These are phyloP conservation scores for Bryoglossum gracile DNA, from an alignment of 495 filamentous ascomycete genomes.

Conservation along the genomic window DNA sequence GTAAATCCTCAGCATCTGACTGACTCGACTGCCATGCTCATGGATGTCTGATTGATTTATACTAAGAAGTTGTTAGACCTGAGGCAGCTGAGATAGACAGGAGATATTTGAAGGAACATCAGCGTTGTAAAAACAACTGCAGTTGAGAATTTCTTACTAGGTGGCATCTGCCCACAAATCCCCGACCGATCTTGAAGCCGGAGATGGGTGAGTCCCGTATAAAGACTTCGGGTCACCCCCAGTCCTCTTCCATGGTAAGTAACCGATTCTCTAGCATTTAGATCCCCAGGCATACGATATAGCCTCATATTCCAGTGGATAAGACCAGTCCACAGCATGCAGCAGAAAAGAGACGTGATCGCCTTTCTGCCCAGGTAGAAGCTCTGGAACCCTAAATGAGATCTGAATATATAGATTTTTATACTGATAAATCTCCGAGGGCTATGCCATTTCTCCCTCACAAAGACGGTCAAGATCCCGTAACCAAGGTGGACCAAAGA, in stretches of 20 bases:
- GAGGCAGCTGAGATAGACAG: neutral
- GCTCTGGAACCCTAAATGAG: no score
- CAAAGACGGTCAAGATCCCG: no score
- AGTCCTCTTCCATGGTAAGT: slow-evolving; percentile 23
- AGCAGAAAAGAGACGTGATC: no score
- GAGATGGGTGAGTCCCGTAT: slow-evolving; percentile 5
- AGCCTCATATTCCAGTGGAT: no score
- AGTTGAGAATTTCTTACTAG: slow-evolving; percentile 4
- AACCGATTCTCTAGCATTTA: slow-evolving; percentile 13
- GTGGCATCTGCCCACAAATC: slow-evolving; percentile 11
- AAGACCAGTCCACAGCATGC: no score
- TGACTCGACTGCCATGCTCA: slow-evolving; percentile 26
- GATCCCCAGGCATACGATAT: slow-evolving; percentile 35
- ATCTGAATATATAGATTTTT: no score
- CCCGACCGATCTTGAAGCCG: slow-evolving; percentile 7
- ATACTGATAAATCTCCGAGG: no score
- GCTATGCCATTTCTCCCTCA: no score
- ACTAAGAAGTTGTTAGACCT: slow-evolving; percentile 10
- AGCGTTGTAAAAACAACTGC: neutral
- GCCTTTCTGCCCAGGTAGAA: no score
- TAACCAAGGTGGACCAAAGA: no score
- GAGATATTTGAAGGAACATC: neutral
- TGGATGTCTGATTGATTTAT: slow-evolving; percentile 26
- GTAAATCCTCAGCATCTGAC: slow-evolving; percentile 15
- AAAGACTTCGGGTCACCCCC: slow-evolving; percentile 17